Evolutionary conservation across 1,284 basidiomycete genomes (phyloP), one percentile per base, ranked within the genome.

Genomic region (Fomitopsis schrenkii): DNA sequence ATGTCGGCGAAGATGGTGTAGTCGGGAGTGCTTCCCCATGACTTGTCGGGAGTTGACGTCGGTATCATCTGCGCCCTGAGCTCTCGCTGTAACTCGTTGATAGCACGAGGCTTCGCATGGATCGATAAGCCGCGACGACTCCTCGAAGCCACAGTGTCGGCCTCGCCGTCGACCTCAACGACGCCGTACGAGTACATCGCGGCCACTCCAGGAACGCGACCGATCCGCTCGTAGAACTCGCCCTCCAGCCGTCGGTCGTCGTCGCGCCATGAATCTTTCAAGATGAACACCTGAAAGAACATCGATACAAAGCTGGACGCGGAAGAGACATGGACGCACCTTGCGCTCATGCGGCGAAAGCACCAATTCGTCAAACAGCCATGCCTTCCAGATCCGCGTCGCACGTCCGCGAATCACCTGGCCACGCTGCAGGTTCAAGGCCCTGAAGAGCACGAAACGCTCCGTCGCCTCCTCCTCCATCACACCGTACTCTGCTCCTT

Each of bases 211-310:
- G 42, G 15, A 12, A 26, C 38, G 1, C 5, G 28, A 3, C 59
- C 59, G n/a, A 60, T 57, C 22, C 44, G 10, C 26, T 28, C 3
- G 17, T 61, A 63, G 9, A 61, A 33, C n/a, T 61, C 62, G 7
- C 62, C 62, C 22, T 63, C 62, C 26, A 52, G 19, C 4, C 36
- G 28, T 12, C 62, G 60, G 5, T 55, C 30, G 26, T 63, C 60
- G 44, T 63, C 62, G 50, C 60, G 19, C 62, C 62, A 63, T 1
- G 46, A 54, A 30, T 63, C 62, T 38, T 62, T 63, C 33, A 58
- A 22, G 19, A 63, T 44, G 53, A 53, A 63, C 2, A 50, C 48
- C 62, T 63, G 30, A 0, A 14, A 5, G 38, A 35, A 30, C n/a
- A 14, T 54, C 40, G 59, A 28, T 17, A 46, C 38, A 40, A 40